Percentiles rank a stretch among this genome's conserved stretches.
Conservation (phyloP, 2,329 filamentous ascomycete genomes). For the Didymella arachidicola region DNA sequence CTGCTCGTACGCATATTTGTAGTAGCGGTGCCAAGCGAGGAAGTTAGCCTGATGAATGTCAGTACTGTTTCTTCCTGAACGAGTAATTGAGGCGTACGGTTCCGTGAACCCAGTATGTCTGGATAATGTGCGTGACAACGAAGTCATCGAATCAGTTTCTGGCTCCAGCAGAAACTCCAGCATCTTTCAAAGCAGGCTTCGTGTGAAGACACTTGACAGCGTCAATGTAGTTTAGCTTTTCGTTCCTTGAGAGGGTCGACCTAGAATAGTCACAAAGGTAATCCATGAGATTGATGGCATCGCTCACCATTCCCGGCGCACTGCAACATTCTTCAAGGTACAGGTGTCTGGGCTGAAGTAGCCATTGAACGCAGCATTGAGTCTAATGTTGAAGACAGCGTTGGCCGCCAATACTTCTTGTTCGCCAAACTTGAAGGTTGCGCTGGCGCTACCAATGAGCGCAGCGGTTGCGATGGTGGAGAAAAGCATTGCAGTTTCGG, state of each 20-base stretch:
- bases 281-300: rapidly evolving
- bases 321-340: conserved; percentile 48
- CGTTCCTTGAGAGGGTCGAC: conserved; percentile 28
- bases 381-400: conserved; percentile 45
- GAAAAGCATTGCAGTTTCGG: conserved; percentile 29
- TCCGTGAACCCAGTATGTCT: conserved; percentile 40
- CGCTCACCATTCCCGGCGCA: conserved; percentile 55
- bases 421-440: conserved; percentile 27
- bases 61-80: neutral
- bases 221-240: conserved; percentile 40
- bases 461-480: conserved; percentile 21
- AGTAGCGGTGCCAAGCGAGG: conserved; percentile 54
- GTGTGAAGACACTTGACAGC: conserved; percentile 40
- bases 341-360: conserved; percentile 38
- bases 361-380: conserved; percentile 34
- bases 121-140: conserved; percentile 43
- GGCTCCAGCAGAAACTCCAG: conserved; percentile 31
- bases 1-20: conserved; percentile 53
- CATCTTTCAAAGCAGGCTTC: conserved; percentile 34
- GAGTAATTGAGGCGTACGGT: conserved; percentile 25
- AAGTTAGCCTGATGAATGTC: conserved; percentile 40
- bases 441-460: conserved; percentile 27
- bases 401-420: conserved; percentile 45
- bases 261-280: conserved; percentile 14
- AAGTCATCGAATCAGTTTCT: conserved; percentile 45